Conservation (phyloP, 805 yeast species). For the Candida stauntonica region DNA sequence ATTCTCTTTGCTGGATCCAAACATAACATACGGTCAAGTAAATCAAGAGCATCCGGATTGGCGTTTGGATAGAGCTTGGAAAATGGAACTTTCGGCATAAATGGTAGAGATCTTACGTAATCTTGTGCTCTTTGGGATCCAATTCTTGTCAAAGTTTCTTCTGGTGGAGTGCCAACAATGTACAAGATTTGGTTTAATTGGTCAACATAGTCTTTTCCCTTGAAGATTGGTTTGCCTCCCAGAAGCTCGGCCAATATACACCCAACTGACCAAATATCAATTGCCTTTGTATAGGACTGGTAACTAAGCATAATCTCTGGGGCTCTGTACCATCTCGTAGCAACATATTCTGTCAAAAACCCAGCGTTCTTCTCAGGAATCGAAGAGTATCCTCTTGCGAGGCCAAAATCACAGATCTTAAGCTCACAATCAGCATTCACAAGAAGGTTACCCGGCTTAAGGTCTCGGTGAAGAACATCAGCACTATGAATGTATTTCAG, state of each 20-base stretch:
- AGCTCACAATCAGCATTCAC: conserved; percentile 96
- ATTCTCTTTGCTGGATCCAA: conserved; percentile 83
- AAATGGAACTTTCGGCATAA: conserved; percentile 76
- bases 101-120: conserved; percentile 83
- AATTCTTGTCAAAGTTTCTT: conserved; percentile 59
- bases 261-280: conserved; percentile 97
- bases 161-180: conserved; percentile 88
- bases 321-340: conserved; percentile 98
- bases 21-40: conserved; percentile 73
- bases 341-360: conserved; percentile 95
- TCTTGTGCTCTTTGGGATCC: conserved; percentile 90
- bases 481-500: conserved; percentile 86
- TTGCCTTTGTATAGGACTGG: conserved; percentile 93
- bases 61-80: conserved; percentile 73
- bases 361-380: conserved; percentile 84
- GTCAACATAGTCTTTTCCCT: conserved; percentile 94
- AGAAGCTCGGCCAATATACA: conserved; percentile 92
- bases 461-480: conserved; percentile 88
- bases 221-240: conserved; percentile 87
- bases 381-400: conserved; percentile 86
- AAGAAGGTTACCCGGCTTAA: conserved; percentile 88
- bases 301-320: conserved; percentile 96
- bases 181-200: conserved; percentile 85
- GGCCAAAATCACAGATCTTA: conserved; percentile 94
- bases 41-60: conserved; percentile 80